phyloP scores from a whole-genome alignment of 148 eudicot species.

The Fagopyrum homotropicum region DNA sequence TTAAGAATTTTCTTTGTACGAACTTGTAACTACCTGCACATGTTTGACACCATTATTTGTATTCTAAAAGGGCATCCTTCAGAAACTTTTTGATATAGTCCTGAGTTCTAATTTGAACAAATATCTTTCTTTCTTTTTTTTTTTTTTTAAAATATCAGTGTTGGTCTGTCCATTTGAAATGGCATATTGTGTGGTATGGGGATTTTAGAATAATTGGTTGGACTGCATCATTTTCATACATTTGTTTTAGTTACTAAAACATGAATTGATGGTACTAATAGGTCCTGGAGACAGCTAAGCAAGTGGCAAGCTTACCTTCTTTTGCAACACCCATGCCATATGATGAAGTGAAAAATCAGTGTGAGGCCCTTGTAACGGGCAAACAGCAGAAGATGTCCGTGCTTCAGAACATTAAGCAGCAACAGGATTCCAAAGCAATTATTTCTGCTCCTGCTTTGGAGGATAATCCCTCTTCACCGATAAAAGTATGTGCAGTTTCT shows the following conservation, averaged over 20 bases:
- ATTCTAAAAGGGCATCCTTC: not conserved
- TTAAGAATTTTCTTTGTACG: no score
- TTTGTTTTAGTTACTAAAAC: not conserved
- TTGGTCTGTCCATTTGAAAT: not conserved
- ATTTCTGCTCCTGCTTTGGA: slow-evolving; percentile 28
- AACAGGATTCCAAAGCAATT: slow-evolving; percentile 49
- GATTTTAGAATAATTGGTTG: not conserved
- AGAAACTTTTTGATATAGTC: not conserved
- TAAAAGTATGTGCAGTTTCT: slow-evolving; percentile 32
- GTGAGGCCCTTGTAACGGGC: slow-evolving; percentile 80
- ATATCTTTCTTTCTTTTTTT: not conserved
- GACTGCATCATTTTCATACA: not conserved
- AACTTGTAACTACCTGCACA: no score
- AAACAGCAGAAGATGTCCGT: slow-evolving; percentile 85
- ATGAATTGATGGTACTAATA: slow-evolving; percentile 16
- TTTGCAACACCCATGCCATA: slow-evolving; percentile 49
- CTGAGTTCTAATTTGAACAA: not conserved
- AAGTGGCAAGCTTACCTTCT: slow-evolving; percentile 65
- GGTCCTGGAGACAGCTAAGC: slow-evolving; percentile 83
- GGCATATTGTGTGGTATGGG: not conserved
- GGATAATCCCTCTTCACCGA: slow-evolving; percentile 18
- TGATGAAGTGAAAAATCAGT: slow-evolving; percentile 76
- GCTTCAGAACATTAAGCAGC: slow-evolving; percentile 59
- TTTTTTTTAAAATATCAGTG: not conserved
- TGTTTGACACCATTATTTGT: not conserved